Evolutionary conservation across 306 rosid genomes (phyloP).

Genomic region (Comarum palustre): DNA sequence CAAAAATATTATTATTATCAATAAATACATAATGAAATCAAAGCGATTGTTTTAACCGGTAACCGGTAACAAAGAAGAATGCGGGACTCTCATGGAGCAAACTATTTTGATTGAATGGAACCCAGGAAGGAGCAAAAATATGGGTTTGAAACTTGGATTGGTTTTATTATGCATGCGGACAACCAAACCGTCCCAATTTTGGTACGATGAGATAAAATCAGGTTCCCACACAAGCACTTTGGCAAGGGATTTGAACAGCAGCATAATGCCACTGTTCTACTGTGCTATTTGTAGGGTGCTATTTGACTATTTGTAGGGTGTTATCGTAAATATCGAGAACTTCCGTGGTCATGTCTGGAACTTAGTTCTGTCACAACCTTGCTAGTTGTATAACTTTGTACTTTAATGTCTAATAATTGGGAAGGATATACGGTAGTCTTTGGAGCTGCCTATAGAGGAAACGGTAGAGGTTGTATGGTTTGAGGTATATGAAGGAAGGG

Average conservation of each 20-base stretch:
- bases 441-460: background rate
- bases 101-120: background rate
- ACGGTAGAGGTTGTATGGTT: conserved; percentile 4
- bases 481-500: background rate
- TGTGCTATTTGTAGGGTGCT: conserved; percentile 7
- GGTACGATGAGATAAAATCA: conserved; percentile 8
- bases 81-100: too few relatives aligned
- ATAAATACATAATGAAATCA: background rate
- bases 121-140: background rate
- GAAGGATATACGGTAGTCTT: background rate
- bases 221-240: background rate
- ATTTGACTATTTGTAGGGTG: background rate
- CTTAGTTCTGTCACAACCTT: background rate
- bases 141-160: background rate
- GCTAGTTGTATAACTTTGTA: background rate
- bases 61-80: conserved; percentile 3
- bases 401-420: background rate
- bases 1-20: background rate
- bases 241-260: conserved; percentile 1
- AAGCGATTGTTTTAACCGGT: background rate
- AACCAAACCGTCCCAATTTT: conserved; percentile 20
- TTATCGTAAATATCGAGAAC: background rate
- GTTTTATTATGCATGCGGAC: conserved; percentile 5
- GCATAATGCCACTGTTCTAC: conserved; percentile 8
- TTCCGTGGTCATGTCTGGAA: background rate